Percentiles rank a stretch among this genome's conserved stretches.
Evolutionary conservation across 2,329 filamentous ascomycete species (phyloP).

Genomic region (Cladosporium sp.): DNA sequence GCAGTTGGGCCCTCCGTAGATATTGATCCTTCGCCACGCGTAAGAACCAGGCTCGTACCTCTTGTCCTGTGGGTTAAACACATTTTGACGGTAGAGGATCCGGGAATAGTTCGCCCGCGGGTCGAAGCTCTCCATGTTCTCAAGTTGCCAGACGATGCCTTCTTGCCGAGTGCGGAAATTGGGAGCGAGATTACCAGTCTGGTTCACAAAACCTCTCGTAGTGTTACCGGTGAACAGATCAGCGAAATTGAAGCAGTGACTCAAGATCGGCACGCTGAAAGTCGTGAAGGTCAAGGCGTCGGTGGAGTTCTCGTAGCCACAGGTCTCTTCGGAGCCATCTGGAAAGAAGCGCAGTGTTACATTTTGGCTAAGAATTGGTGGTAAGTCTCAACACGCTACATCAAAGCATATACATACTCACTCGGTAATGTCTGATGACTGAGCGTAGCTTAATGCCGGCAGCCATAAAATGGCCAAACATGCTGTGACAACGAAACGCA

Average conservation of each 20-base stretch:
- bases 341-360: slow-evolving; percentile 3
- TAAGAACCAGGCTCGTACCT: background rate
- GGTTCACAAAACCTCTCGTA: slow-evolving; percentile 8
- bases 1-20: background rate
- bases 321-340: background rate
- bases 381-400: background rate
- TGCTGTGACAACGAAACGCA: background rate
- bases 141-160: background rate
- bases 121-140: background rate
- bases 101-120: slow-evolving; percentile 2
- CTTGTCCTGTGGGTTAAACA: background rate
- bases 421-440: background rate
- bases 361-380: background rate
- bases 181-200: background rate
- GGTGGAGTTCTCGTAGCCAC: background rate
- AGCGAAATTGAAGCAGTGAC: slow-evolving; percentile 12
- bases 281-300: slow-evolving; percentile 12
- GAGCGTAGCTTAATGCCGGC: background rate
- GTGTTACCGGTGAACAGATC: slow-evolving; percentile 3
- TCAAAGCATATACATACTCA: background rate
- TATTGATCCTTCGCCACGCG: background rate
- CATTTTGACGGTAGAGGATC: slow-evolving; percentile 6
- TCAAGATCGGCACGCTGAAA: background rate
- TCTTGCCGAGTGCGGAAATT: background rate
- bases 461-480: background rate